A percentile compares a stretch with the other conserved stretches of the same genome.
Evolutionary conservation across 768 basidiomycete species (phyloP).

Genomic region (Boletus huronensis): DNA sequence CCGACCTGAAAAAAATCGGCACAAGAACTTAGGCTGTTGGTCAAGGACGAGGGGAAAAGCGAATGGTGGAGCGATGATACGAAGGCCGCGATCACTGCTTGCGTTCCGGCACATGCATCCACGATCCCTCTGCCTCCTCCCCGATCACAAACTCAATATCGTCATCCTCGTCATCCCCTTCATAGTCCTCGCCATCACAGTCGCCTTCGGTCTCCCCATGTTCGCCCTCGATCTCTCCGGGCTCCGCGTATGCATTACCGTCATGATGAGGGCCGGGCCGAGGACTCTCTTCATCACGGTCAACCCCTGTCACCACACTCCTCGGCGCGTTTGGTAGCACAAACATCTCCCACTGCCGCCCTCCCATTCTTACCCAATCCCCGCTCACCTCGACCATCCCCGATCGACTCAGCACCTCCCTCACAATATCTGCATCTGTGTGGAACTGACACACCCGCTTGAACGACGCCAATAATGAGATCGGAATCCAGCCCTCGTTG

Average conservation of each 20-base stretch:
- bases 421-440: slow-evolving; percentile 53
- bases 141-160: slow-evolving; percentile 74
- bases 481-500: slow-evolving; percentile 79
- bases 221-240: slow-evolving; percentile 15
- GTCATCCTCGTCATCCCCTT: slow-evolving; percentile 62
- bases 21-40: slow-evolving; percentile 7
- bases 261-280: background rate
- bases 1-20: slow-evolving; percentile 9
- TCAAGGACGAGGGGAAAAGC: background rate
- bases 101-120: slow-evolving; percentile 35
- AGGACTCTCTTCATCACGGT: background rate
- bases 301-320: slow-evolving; percentile 34
- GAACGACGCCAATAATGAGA: slow-evolving; percentile 80
- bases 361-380: slow-evolving; percentile 65
- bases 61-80: background rate
- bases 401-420: slow-evolving; percentile 67
- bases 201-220: slow-evolving; percentile 24
- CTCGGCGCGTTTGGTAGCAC: slow-evolving; percentile 55
- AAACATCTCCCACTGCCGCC: slow-evolving; percentile 55
- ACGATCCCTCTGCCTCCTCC: slow-evolving; percentile 38
- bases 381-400: slow-evolving; percentile 65
- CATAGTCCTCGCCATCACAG: slow-evolving; percentile 34
- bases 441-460: slow-evolving; percentile 76
- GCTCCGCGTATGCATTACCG: slow-evolving; percentile 1
- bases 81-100: slow-evolving; percentile 12